Percentiles rank a stretch among this genome's conserved stretches.
phyloP scores from a whole-genome alignment of 345 rosid species.

The Melaleuca quinquenervia region DNA sequence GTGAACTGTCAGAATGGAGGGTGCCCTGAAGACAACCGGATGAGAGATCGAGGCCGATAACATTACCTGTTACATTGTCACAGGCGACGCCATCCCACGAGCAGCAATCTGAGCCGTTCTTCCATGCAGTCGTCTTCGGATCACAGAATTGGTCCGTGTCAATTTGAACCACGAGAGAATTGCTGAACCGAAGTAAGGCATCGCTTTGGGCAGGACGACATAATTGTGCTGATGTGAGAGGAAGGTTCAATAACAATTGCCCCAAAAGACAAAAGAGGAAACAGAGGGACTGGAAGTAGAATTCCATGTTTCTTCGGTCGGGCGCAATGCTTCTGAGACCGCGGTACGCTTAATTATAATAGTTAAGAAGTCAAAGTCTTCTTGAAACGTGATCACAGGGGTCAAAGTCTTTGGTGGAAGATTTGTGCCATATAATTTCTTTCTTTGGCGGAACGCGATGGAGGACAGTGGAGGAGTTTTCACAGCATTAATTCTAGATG shows the following conservation, averaged over 20 bases:
- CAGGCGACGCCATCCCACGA: not conserved
- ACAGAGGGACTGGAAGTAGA: fast-evolving
- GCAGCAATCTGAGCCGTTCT: not conserved
- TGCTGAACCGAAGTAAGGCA: not conserved
- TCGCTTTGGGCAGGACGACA: not conserved
- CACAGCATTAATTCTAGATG: not conserved
- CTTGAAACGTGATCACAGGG: fast-evolving
- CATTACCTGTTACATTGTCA: not conserved
- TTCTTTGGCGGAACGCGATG: not conserved
- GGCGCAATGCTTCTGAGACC: not conserved
- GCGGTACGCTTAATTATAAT: not conserved
- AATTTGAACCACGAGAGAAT: not conserved
- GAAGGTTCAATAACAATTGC: not conserved
- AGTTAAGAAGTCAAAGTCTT: not conserved
- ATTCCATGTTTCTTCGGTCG: not conserved
- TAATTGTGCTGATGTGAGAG: not conserved
- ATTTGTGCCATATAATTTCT: not conserved
- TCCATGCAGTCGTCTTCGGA: not conserved
- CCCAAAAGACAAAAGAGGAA: not conserved
- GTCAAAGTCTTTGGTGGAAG: not conserved
- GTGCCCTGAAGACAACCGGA: not conserved
- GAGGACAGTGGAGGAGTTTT: not conserved
- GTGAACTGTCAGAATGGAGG: not conserved
- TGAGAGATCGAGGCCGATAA: not conserved
- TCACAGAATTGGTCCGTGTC: fast-evolving